Base-by-base conservation (phyloP, 2,329 filamentous ascomycete genomes). In the Talaromyces funiculosus region DNA sequence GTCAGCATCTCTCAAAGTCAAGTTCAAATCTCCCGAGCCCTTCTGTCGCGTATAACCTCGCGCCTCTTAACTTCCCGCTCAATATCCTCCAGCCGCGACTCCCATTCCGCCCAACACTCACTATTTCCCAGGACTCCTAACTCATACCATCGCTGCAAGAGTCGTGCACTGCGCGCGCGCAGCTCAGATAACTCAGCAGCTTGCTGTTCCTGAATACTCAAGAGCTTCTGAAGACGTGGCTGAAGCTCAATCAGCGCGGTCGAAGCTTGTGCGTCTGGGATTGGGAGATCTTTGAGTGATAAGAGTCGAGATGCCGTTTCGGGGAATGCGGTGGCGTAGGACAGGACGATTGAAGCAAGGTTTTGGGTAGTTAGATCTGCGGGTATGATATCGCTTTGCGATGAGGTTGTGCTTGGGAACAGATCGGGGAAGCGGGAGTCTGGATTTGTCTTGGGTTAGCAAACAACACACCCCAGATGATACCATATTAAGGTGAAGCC, bases 61-160 rank as follows among this genome's bases (percentile, higher is more conserved):
- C 79, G 79, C 68, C 88, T 82, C 70, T 85, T 81, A 2, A 93
- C 79, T 8, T 79, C 78, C 59, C 84, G 81, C 75, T 94, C 90
- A 7, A 85, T 82, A 62, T 80, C 78, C 72, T 84, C 83, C 12
- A 92, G 73, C 54, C 88, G 80, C 35, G 83, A 81, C 74, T 95
- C 89, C 69, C 88, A 85, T 56, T 88, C 85, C 22, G 87, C 88
- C 77, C 91, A 87, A 61, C 83, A 82, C 66, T 86, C 83, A 0
- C 87, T 87, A 66, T 84, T 85, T 10, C 82, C 82, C 53, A 96
- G 77, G 45, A 94, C 80, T 3, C 86, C 84, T 24, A 84, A 78
- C 71, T 92, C 86, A 73, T 93, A 92, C 88, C 90, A 95, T 37
- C 79, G 75, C 65, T 87, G 82, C 62, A 91, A 75, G 24, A 83